These are phyloP conservation scores for Alternaria ventricosa DNA, from an alignment of 2,329 filamentous ascomycete species.

Conservation along the genomic window DNA sequence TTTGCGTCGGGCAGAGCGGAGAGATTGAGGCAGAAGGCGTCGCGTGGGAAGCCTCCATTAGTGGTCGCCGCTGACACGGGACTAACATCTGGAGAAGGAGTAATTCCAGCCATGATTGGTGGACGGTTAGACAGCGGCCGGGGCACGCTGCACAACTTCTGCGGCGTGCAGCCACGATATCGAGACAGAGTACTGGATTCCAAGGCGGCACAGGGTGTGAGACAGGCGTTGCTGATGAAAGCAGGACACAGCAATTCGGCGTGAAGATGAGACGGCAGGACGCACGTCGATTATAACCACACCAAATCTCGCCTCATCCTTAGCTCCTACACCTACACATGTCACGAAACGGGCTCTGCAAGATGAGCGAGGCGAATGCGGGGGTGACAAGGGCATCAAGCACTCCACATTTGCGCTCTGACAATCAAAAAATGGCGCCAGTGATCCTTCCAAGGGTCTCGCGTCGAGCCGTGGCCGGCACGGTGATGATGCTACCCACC, in stretches of 20 bases:
- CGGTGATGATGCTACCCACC: constrained; percentile 30
- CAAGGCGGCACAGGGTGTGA: constrained; percentile 9
- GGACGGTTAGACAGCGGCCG: constrained; percentile 32
- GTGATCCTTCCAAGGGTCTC: constrained; percentile 30
- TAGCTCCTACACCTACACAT: constrained; percentile 22
- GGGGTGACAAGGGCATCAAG: constrained; percentile 38
- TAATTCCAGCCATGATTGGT: constrained; percentile 51
- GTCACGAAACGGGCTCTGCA: constrained; percentile 28
- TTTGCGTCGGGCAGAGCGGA: constrained; percentile 46
- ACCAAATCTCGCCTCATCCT: constrained; percentile 25
- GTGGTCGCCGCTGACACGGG: constrained; percentile 51
- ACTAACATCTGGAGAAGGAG: constrained; percentile 52
- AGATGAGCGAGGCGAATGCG: constrained; percentile 44
- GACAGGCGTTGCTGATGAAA: constrained; percentile 2
- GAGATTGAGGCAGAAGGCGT: constrained; percentile 51
- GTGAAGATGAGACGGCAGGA: constrained; percentile 11
- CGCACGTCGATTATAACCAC: constrained; percentile 32
- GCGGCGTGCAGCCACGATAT: constrained; percentile 40
- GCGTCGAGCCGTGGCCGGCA: constrained; percentile 24
- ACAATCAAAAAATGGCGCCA: constrained; percentile 34
- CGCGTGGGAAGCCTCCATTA: constrained; percentile 47
- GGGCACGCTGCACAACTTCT: constrained; percentile 38
- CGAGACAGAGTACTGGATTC: constrained; percentile 13
- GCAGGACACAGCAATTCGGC: not conserved
- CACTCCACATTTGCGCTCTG: constrained; percentile 41